A percentile compares a stretch with the other conserved stretches of the same genome.
Evolutionary conservation across 106 monocot species (phyloP).

Genomic region (Vanilla planifolia): DNA sequence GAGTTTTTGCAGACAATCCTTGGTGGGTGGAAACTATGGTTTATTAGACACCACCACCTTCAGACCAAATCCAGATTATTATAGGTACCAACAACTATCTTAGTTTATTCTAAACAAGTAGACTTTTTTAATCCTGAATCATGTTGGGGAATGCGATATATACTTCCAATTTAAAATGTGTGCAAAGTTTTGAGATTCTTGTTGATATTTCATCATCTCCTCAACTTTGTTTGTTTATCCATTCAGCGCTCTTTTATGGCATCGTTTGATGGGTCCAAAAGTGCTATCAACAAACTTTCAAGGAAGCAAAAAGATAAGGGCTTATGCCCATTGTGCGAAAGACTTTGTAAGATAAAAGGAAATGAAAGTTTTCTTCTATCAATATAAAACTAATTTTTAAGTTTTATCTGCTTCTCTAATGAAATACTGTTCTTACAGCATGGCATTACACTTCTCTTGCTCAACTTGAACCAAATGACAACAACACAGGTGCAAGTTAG

Average conservation of each 20-base stretch:
- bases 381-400: background rate
- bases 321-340: conserved; percentile 73
- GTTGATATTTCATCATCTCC: no score
- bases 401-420: no score
- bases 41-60: conserved; percentile 59
- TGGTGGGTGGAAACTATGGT: conserved; percentile 83
- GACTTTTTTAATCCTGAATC: no score
- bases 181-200: no score
- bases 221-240: no score
- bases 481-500: conserved; percentile 28
- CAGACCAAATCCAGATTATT: conserved; percentile 80
- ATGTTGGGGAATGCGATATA: no score
- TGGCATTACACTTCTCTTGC: conserved; percentile 65
- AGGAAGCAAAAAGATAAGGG: conserved; percentile 42
- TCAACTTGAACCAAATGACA: conserved; percentile 62
- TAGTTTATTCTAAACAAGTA: no score
- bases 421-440: conserved; percentile 20
- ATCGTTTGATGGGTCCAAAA: conserved; percentile 66
- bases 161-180: no score
- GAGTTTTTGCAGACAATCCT: conserved; percentile 71
- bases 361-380: background rate
- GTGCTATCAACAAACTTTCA: conserved; percentile 53
- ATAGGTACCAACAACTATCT: conserved; percentile 37
- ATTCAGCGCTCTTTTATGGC: conserved; percentile 80
- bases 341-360: conserved; percentile 40